These are phyloP conservation scores for Cyathus striatus DNA, from an alignment of 768 basidiomycete species.

Conservation along the genomic window DNA sequence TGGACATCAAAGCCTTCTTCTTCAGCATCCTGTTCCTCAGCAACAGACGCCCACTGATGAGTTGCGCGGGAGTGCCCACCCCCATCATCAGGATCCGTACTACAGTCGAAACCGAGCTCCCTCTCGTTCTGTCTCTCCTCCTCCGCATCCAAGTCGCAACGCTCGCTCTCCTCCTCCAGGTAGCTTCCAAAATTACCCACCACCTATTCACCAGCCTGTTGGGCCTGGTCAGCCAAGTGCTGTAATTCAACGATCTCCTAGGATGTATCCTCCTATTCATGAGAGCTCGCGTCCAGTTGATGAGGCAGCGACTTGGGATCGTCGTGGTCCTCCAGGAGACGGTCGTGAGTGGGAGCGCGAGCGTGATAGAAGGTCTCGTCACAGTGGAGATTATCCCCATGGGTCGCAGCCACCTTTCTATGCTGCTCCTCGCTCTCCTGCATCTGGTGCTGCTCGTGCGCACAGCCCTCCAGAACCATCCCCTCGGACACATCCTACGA, in stretches of 20 bases:
- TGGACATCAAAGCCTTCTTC: conserved; percentile 49
- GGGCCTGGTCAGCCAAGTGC: conserved; percentile 46
- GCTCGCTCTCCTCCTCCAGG: conserved; percentile 47
- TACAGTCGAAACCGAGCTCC: conserved; percentile 49
- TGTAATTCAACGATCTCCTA: conserved; percentile 52
- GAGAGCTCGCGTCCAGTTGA: conserved; percentile 45
- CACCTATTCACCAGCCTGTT: conserved; percentile 39
- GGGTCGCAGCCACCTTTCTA: conserved; percentile 14
- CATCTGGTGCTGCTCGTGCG: conserved; percentile 24
- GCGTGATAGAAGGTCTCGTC: conserved; percentile 36
- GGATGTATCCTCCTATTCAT: conserved; percentile 41
- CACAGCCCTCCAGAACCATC: conserved; percentile 59
- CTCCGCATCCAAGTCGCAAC: conserved; percentile 45
- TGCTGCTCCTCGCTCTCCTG: conserved; percentile 33
- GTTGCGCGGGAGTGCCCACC: conserved; percentile 35
- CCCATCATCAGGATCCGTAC: conserved; percentile 52
- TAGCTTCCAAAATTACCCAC: conserved; percentile 42
- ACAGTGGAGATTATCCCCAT: conserved; percentile 35
- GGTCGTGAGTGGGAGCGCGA: conserved; percentile 51
- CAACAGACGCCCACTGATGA: conserved; percentile 53
- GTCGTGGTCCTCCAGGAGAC: conserved; percentile 45
- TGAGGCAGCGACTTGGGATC: conserved; percentile 56
- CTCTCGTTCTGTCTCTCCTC: conserved; percentile 60
- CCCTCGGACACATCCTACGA: conserved; percentile 45
- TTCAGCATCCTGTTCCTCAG: conserved; percentile 68